A percentile compares a stretch with the other conserved stretches of the same genome.
phyloP scores from a whole-genome alignment of 2,329 filamentous ascomycete species.

The Monosporascus sp. region DNA sequence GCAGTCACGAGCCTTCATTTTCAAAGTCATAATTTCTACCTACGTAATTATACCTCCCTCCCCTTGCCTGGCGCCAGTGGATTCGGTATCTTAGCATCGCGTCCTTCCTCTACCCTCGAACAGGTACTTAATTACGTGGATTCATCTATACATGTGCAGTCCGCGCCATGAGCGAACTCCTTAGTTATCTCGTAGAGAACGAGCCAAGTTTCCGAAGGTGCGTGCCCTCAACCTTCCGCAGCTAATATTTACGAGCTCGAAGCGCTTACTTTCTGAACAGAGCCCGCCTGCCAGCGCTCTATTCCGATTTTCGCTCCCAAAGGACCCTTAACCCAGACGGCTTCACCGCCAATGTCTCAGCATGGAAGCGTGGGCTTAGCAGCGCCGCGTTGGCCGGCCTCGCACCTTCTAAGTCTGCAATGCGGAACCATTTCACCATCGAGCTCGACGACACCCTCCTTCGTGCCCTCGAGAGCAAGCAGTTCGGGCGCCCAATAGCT shows the following conservation, averaged over 20 bases:
- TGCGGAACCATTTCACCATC: slow-evolving; percentile 47
- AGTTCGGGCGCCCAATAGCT: slow-evolving; percentile 77
- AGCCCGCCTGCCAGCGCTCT: slow-evolving; percentile 76
- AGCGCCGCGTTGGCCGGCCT: slow-evolving; percentile 60
- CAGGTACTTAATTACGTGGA: too few relatives aligned
- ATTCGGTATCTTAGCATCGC: too few relatives aligned
- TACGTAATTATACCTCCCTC: too few relatives aligned
- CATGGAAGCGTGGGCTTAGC: slow-evolving; percentile 74
- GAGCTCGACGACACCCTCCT: slow-evolving; percentile 59
- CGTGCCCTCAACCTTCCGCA: slow-evolving; percentile 3
- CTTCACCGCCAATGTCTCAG: slow-evolving; percentile 72
- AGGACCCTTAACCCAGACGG: slow-evolving; percentile 77
- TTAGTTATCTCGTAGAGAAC: slow-evolving; percentile 59
- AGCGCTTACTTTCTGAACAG: slow-evolving; percentile 35
- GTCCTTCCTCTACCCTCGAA: too few relatives aligned
- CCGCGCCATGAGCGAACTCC: slow-evolving; percentile 58
- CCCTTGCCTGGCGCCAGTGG: too few relatives aligned
- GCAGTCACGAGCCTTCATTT: too few relatives aligned
- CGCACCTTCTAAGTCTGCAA: slow-evolving; percentile 36
- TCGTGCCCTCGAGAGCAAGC: slow-evolving; percentile 65
- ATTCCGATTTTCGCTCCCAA: slow-evolving; percentile 78
- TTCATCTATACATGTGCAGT: too few relatives aligned
- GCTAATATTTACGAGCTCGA: too few relatives aligned
- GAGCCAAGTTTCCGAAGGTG: slow-evolving; percentile 60
- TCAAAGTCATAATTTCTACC: too few relatives aligned